Evolutionary conservation across 305 asterid genomes (phyloP).

Genomic region (Withania somnifera): DNA sequence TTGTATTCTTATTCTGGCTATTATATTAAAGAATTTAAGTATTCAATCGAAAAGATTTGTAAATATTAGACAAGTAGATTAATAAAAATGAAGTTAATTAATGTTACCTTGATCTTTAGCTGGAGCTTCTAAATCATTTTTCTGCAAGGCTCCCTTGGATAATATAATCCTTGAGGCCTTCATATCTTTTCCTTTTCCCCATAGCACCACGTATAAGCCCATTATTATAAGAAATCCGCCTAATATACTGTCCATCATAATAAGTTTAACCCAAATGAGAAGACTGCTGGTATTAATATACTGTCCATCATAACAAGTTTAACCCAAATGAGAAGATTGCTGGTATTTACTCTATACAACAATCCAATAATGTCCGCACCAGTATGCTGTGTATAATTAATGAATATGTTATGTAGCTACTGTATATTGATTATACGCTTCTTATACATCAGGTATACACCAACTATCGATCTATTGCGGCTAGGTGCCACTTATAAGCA

Average conservation of each 20-base stretch:
- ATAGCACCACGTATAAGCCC: constrained; percentile 17
- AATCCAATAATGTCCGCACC: neutral
- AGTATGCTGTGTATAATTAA: neutral
- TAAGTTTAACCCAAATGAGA: neutral
- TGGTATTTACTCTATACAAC: neutral
- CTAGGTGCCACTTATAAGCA: neutral
- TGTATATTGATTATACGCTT: neutral
- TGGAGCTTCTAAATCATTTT: constrained; percentile 5
- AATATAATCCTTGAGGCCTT: neutral
- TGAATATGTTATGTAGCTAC: neutral
- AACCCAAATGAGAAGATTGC: too few relatives aligned
- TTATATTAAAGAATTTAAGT: too few relatives aligned
- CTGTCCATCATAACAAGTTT: too few relatives aligned
- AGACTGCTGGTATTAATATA: too few relatives aligned
- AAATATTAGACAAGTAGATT: neutral
- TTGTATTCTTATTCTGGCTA: too few relatives aligned
- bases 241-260: constrained; percentile 7
- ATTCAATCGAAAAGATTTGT: neutral
- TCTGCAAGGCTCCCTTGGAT: neutral
- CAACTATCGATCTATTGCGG: neutral
- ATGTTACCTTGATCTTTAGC: neutral
- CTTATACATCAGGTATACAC: neutral
- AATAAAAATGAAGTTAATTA: neutral
- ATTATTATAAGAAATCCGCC: constrained; percentile 16
- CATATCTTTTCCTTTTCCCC: constrained; percentile 18